Base-by-base conservation (phyloP, 176 grass and related monocot species). In the Olyra latifolia region DNA sequence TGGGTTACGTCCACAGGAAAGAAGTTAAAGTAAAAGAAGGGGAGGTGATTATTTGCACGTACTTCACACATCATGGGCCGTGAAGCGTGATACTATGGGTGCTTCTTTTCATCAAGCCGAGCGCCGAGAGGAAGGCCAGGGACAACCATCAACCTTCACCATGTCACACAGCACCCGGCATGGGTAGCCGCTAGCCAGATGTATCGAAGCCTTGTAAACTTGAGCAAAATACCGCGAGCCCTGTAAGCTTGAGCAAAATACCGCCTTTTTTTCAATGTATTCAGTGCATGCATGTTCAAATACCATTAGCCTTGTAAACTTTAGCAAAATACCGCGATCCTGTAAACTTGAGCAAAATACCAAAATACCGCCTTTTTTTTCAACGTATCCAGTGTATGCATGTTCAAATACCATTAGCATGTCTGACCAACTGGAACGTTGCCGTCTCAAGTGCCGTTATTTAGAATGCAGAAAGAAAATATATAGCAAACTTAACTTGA, bases 41-140 rank as follows among this genome's bases (percentile, higher is more conserved):
- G 80, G 78, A 85, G 10, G 74, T 97, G 79, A 88, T 97, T 46
- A 81, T 97, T 49, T 92, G 95, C 83, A 92, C 83, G 57, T 97
- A 94, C 67, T 97, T 90, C 68, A 90, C 85, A 0, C 82, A 85
- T 82, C 64, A 80, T n/a, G 32, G 29, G 27, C 20, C 49, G 9
- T 91, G 82, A 91, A 19, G 23, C 49, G 9, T 91, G 82, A 91
- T 70, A 75, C 50, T 42, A 3, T 15, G 68, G 50, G 41, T 62
- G 47, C 38, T 63, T 52, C 54, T 71, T 42, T 42, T 19, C 22
- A 62, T 44, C 10, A 40, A 78, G 30, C 32, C 16, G 7, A 35
- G 22, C 71, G 30, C 32, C 16, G 7, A 35, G 22, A 14, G 53
- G 13, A 19, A 52, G 52, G 48, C 23, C 4, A 72, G 27, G n/a